phyloP scores from a whole-genome alignment of 768 basidiomycete species.

The Xerocomellus chrysenteron region DNA sequence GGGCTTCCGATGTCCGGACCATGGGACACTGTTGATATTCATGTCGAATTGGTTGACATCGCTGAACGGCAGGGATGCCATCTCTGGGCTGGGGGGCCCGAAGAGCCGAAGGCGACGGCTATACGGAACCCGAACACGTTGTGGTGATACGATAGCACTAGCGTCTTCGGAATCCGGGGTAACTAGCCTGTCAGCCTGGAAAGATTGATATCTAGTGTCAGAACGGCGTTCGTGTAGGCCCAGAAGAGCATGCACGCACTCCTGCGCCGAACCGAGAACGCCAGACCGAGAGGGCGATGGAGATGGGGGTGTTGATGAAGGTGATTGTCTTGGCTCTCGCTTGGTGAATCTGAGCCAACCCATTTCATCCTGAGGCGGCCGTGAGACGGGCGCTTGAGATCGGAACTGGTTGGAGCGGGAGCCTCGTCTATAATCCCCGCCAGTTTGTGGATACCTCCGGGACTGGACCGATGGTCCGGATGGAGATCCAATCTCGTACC shows the following conservation, averaged over 20 bases:
- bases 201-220: neutral
- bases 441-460: slow-evolving; percentile 12
- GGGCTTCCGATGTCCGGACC: neutral
- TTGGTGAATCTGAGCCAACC: slow-evolving; percentile 11
- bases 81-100: slow-evolving; percentile 8
- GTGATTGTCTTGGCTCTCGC: slow-evolving; percentile 1
- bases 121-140: slow-evolving; percentile 24
- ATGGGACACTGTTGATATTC: neutral
- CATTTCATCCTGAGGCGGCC: slow-evolving; percentile 19
- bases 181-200: neutral
- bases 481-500: slow-evolving; percentile 26
- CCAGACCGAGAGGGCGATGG: slow-evolving; percentile 3
- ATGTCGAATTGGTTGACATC: neutral
- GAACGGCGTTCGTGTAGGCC: neutral
- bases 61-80: neutral
- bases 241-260: neutral
- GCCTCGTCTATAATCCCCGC: slow-evolving; percentile 8
- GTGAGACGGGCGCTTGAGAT: no score
- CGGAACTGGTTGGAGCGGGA: neutral
- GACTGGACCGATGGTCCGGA: slow-evolving; percentile 10
- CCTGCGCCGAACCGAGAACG: neutral
- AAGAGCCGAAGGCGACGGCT: slow-evolving; percentile 23
- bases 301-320: neutral
- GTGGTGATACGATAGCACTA: neutral
- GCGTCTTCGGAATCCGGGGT: slow-evolving; percentile 18